phyloP scores from a whole-genome alignment of 2,329 filamentous ascomycete species.

The Mollisia scopiformis region DNA sequence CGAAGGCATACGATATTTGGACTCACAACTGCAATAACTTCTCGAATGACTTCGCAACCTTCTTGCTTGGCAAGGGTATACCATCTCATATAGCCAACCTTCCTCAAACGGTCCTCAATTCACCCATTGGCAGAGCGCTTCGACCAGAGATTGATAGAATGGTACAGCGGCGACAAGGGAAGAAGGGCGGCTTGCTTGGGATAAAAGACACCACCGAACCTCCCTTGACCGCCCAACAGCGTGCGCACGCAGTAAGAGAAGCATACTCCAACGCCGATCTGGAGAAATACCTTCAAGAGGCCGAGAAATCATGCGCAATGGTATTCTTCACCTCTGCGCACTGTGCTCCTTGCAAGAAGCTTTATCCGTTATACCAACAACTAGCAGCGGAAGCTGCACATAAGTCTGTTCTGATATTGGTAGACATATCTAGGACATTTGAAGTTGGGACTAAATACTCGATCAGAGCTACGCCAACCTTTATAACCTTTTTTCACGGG shows the following conservation, averaged over 20 bases:
- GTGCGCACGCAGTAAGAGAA: slow-evolving; percentile 58
- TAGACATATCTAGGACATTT: slow-evolving; percentile 72
- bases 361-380: slow-evolving; percentile 82
- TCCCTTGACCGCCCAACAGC: slow-evolving; percentile 22
- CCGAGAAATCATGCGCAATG: slow-evolving; percentile 70
- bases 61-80: slow-evolving; percentile 85
- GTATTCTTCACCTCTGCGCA: slow-evolving; percentile 93
- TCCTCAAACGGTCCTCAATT: slow-evolving; percentile 82
- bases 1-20: slow-evolving; percentile 82
- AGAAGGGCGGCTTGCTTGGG: slow-evolving; percentile 43
- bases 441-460: slow-evolving; percentile 67
- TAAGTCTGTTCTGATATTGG: slow-evolving; percentile 76
- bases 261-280: slow-evolving; percentile 63
- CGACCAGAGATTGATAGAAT: slow-evolving; percentile 72
- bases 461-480: slow-evolving; percentile 82
- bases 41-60: slow-evolving; percentile 88
- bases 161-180: slow-evolving; percentile 59
- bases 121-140: slow-evolving; percentile 87
- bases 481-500: slow-evolving; percentile 81
- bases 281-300: slow-evolving; percentile 59
- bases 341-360: slow-evolving; percentile 80
- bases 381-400: slow-evolving; percentile 73
- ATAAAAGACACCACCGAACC: slow-evolving; percentile 23
- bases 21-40: slow-evolving; percentile 99
- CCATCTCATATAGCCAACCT: slow-evolving; percentile 85